phyloP scores from a whole-genome alignment of 805 yeast species.

The Yarrowia sp. region DNA sequence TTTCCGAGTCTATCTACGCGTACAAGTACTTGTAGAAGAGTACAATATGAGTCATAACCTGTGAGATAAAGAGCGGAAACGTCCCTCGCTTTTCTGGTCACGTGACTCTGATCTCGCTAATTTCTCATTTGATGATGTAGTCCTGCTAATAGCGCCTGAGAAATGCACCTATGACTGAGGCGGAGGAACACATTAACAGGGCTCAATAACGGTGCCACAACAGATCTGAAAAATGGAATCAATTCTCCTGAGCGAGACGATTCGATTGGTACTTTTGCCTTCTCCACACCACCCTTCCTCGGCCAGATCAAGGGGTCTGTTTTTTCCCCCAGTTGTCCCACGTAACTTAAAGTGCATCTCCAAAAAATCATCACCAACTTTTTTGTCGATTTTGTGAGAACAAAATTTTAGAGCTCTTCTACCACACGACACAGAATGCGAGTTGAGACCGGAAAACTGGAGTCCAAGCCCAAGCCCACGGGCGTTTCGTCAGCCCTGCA shows the following conservation, averaged over 20 bases:
- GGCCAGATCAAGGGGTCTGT: background rate
- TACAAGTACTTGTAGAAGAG: background rate
- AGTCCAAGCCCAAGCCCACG: constrained; percentile 37
- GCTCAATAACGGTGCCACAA: background rate
- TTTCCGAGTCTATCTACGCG: too few species aligned
- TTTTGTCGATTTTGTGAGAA: background rate
- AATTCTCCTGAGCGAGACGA: too few species aligned
- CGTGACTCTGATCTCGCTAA: background rate
- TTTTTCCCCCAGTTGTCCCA: background rate
- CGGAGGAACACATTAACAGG: too few species aligned
- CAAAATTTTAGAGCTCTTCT: too few species aligned
- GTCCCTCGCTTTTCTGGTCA: background rate
- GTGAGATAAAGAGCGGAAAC: background rate
- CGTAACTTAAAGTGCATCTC: constrained; percentile 3
- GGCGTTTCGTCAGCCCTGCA: constrained; percentile 28
- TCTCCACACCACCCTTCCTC: background rate
- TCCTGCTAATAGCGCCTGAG: constrained; percentile 14
- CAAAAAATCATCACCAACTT: constrained; percentile 23
- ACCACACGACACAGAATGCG: constrained; percentile 10
- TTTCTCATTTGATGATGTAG: too few species aligned
- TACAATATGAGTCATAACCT: too few species aligned
- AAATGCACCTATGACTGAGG: constrained; percentile 8
- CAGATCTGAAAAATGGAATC: background rate
- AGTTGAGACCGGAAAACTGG: constrained; percentile 35
- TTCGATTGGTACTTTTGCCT: background rate